Evolutionary conservation across 306 rosid species (phyloP), one percentile per base, ranked within the genome.

Genomic region (Sophora flavescens): DNA sequence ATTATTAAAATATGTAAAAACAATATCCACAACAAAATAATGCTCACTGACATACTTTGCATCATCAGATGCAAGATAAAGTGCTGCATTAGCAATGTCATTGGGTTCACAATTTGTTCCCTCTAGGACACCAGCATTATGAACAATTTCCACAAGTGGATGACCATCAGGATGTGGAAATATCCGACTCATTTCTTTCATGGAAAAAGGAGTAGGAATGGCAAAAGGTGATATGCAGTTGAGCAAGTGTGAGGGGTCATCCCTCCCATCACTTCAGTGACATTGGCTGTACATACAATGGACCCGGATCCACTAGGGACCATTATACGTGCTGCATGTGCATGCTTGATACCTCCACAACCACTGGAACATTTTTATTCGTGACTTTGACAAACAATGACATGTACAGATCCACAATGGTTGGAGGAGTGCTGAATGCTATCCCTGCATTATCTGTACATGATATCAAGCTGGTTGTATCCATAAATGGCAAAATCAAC

Each of bases 1-100:
- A 38, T 32, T 86, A 87, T 92, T 95, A 83, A 95, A 90, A 78
- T 89, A 89, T 15, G 97, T 90, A 77, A 92, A 95, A 65, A 91
- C 97, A 14, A 97, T 97, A 84, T 95, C 97, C 33, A 92, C 92
- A 68, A 95, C 91, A 80, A 95, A 80, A 80, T 90, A 89, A 72
- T 86, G 98, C 1, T 96, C 98, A 72, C 77, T 92, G 28, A 92
- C 87, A 74, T 90, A 95, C 75, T 85, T 90, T 15, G n/a, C n/a
- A n/a, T n/a, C n/a, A n/a, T n/a, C n/a, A n/a, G n/a, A n/a, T n/a
- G n/a, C n/a, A n/a, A n/a, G n/a, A n/a, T n/a, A n/a, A n/a, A n/a
- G n/a, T n/a, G 97, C 97, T 41, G 96, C 97, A 77, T 89, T 87
- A 6, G 98, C 98, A 50, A 95, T 60, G 71, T 92, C 97, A 48